Percentiles rank a stretch among this genome's conserved stretches.
Conservation (phyloP, 1,284 basidiomycete species). For the Trichosporon sp. region DNA sequence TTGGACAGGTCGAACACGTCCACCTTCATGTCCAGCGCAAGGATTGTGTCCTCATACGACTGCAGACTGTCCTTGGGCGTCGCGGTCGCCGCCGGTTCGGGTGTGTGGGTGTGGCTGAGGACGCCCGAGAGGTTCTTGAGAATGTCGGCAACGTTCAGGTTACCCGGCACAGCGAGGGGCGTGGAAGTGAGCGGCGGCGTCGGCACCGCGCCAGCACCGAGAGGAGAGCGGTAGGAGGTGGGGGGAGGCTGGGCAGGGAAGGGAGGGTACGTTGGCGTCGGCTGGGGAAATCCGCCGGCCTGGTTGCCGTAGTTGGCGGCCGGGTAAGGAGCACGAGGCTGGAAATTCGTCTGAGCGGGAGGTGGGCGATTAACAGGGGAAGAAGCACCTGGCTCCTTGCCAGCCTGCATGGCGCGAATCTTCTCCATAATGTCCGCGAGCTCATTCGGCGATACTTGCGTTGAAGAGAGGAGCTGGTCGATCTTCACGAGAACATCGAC, state of each 20-base stretch:
- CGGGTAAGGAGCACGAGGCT: constrained; percentile 42
- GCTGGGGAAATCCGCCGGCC: constrained; percentile 15
- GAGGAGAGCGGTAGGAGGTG: constrained; percentile 30
- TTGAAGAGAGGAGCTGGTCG: constrained; percentile 43
- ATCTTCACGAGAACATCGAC: constrained; percentile 50
- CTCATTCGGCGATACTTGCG: constrained; percentile 45
- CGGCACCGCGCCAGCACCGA: constrained; percentile 35
- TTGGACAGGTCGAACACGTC: constrained; percentile 71
- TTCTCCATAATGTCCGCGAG: constrained; percentile 50
- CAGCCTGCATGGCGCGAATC: constrained; percentile 42
- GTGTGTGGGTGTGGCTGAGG: constrained; percentile 60
- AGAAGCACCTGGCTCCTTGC: constrained; percentile 53
- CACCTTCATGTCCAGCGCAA: constrained; percentile 70
- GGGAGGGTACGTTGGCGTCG: constrained; percentile 11
- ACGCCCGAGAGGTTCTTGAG: constrained; percentile 48
- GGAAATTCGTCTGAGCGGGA: constrained; percentile 44
- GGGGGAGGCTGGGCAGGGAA: constrained; percentile 1
- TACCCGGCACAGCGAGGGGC: constrained; percentile 2
- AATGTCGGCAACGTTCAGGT: constrained; percentile 47
- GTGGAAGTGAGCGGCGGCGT: constrained; percentile 31
- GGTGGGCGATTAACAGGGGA: constrained; percentile 37
- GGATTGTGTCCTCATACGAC: constrained; percentile 71
- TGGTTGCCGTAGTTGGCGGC: constrained; percentile 7
- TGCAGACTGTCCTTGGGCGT: constrained; percentile 59
- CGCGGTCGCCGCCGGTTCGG: constrained; percentile 57